Conservation (phyloP, 768 basidiomycete genomes). For the Termitomyces sp. region DNA sequence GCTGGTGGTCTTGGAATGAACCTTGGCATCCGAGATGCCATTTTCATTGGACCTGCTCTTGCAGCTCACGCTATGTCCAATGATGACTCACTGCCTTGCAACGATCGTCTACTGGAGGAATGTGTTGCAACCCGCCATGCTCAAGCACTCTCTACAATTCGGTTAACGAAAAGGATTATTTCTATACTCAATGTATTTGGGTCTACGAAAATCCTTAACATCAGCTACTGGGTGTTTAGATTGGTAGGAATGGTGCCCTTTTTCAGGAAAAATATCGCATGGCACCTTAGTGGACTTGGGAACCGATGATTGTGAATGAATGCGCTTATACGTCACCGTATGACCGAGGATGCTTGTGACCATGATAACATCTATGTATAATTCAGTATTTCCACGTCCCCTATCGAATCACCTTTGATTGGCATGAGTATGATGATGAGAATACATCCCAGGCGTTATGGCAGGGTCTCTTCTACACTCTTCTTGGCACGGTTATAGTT, state of each 20-base stretch:
- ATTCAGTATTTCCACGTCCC: not conserved
- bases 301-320: slow-evolving; percentile 9
- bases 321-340: not conserved
- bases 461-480: not conserved
- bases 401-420: not conserved
- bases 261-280: slow-evolving; percentile 11
- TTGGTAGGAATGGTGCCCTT: slow-evolving; percentile 12
- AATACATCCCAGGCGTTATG: not conserved
- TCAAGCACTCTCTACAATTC: slow-evolving; percentile 36
- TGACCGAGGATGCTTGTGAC: not conserved
- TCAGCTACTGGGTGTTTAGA: slow-evolving; percentile 14
- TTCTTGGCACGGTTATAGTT: slow-evolving; percentile 52
- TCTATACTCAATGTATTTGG: slow-evolving; percentile 9
- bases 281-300: slow-evolving; percentile 18
- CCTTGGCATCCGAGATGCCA: slow-evolving; percentile 49
- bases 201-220: not conserved
- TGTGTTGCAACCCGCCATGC: slow-evolving; percentile 30
- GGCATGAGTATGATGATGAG: not conserved
- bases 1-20: slow-evolving; percentile 56
- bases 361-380: not conserved
- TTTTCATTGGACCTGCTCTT: slow-evolving; percentile 38
- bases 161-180: slow-evolving; percentile 29
- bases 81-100: slow-evolving; percentile 9
- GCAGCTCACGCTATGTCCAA: slow-evolving; percentile 22
- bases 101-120: slow-evolving; percentile 25